These are phyloP conservation scores for Umbelopsis ramanniana DNA, from an alignment of 192 early-diverging fungal genomes.

Conservation along the genomic window DNA sequence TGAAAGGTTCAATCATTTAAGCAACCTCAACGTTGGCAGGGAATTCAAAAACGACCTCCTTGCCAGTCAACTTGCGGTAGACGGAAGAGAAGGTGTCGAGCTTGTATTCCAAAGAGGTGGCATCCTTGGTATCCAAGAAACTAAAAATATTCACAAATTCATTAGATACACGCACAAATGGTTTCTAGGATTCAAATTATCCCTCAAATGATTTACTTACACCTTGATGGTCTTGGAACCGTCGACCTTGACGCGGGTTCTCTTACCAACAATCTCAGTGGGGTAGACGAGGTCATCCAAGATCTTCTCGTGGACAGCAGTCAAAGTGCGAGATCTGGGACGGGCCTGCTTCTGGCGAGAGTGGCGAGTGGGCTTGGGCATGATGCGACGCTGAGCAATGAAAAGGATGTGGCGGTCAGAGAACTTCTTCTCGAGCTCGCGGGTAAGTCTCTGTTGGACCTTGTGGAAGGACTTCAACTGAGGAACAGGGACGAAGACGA, in stretches of 20 bases:
- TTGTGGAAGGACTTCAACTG: slow-evolving; percentile 95
- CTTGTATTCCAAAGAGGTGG: slow-evolving; percentile 98
- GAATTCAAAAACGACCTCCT: slow-evolving; percentile 99
- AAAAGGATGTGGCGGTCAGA: slow-evolving; percentile 98
- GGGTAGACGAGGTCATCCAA: slow-evolving; percentile 99
- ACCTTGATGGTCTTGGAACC: slow-evolving; percentile 93
- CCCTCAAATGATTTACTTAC: background rate
- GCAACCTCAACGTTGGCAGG: slow-evolving; percentile 52
- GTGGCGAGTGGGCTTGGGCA: slow-evolving; percentile 90
- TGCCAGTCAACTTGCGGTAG: slow-evolving; percentile 96
- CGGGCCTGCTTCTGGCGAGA: slow-evolving; percentile 91
- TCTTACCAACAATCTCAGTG: slow-evolving; percentile 99
- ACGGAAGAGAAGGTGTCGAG: slow-evolving; percentile 96
- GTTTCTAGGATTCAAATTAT: background rate
- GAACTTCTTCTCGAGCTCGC: slow-evolving; percentile 99
- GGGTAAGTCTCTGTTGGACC: slow-evolving; percentile 90
- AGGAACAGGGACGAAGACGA: slow-evolving; percentile 98
- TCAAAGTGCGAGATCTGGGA: slow-evolving; percentile 95
- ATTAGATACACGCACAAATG: too few species aligned
- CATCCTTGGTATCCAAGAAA: slow-evolving; percentile 98
- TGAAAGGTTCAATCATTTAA: slow-evolving; percentile 1
- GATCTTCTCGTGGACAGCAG: slow-evolving; percentile 95
- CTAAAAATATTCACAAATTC: slow-evolving; percentile 22
- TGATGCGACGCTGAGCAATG: slow-evolving; percentile 89
- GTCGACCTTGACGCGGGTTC: slow-evolving; percentile 95